Evolutionary conservation across 805 yeast species (phyloP).

Genomic region (Ogataea nakhonphanomensis): DNA sequence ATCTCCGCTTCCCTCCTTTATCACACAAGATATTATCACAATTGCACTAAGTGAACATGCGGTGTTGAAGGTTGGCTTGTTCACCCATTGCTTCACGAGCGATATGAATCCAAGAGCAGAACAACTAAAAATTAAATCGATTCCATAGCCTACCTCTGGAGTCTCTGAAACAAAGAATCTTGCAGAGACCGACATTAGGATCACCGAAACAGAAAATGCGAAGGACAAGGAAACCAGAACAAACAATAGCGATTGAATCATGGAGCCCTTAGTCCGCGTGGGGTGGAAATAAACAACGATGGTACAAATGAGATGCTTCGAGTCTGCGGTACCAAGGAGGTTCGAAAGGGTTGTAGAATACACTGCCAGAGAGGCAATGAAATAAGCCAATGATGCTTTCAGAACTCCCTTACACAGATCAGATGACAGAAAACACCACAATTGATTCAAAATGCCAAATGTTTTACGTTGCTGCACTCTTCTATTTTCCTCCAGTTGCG

Average conservation of each 20-base stretch:
- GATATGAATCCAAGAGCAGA: constrained; percentile 64
- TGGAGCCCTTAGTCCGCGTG: constrained; percentile 71
- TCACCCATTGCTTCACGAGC: constrained; percentile 62
- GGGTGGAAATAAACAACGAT: constrained; percentile 85
- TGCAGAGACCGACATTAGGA: constrained; percentile 51
- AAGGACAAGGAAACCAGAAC: constrained; percentile 53
- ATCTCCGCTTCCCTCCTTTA: constrained; percentile 69
- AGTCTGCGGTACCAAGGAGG: constrained; percentile 61
- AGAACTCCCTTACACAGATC: constrained; percentile 33
- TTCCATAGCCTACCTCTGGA: constrained; percentile 46
- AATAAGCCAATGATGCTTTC: constrained; percentile 73
- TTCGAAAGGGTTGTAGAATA: constrained; percentile 49
- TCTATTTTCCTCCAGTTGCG: constrained; percentile 8
- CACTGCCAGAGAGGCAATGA: constrained; percentile 70
- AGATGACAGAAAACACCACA: not conserved
- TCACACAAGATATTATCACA: constrained; percentile 63
- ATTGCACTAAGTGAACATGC: constrained; percentile 79
- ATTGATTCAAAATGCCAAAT: constrained; percentile 4
- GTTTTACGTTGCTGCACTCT: constrained; percentile 10
- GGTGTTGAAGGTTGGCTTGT: constrained; percentile 69
- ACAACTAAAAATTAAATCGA: constrained; percentile 53
- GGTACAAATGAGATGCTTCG: constrained; percentile 79
- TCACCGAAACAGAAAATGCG: constrained; percentile 49
- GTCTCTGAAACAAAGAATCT: constrained; percentile 34
- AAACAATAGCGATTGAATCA: constrained; percentile 69